Conservation (phyloP, 129 eudicot species). For the Daucus carota region DNA sequence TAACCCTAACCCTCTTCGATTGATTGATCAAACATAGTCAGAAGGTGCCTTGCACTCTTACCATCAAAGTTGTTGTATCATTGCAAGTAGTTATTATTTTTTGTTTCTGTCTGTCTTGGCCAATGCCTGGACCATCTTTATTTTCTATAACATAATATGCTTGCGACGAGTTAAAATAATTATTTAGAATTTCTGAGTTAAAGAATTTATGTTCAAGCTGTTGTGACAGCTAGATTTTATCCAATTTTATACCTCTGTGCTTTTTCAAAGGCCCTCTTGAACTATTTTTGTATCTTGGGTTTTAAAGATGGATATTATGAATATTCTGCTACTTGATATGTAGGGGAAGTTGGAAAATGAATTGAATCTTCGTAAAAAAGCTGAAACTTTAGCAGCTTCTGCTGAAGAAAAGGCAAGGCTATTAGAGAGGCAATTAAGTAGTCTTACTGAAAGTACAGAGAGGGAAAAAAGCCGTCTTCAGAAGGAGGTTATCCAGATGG, state of each 20-base stretch:
- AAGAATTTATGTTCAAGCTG: background rate
- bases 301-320: background rate
- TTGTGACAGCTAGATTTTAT: background rate
- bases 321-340: conserved; percentile 4
- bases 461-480: conserved; percentile 68
- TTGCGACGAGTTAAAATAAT: background rate
- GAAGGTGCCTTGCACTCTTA: background rate
- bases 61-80: no score
- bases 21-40: background rate
- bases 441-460: conserved; percentile 44
- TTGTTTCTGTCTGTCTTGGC: background rate
- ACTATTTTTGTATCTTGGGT: background rate
- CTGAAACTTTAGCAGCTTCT: conserved; percentile 53
- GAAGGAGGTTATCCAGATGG: conserved; percentile 61
- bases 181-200: background rate
- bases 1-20: background rate
- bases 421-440: conserved; percentile 52
- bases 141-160: background rate
- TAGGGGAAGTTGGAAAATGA: conserved; percentile 71
- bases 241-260: background rate
- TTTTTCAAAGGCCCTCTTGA: background rate
- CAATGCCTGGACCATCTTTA: background rate
- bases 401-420: conserved; percentile 69
- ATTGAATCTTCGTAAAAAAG: conserved; percentile 59
- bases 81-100: background rate